Percentiles rank a stretch among this genome's conserved stretches.
Evolutionary conservation across 129 eudicot species (phyloP).

Genomic region (Saposhnikovia divaricata): DNA sequence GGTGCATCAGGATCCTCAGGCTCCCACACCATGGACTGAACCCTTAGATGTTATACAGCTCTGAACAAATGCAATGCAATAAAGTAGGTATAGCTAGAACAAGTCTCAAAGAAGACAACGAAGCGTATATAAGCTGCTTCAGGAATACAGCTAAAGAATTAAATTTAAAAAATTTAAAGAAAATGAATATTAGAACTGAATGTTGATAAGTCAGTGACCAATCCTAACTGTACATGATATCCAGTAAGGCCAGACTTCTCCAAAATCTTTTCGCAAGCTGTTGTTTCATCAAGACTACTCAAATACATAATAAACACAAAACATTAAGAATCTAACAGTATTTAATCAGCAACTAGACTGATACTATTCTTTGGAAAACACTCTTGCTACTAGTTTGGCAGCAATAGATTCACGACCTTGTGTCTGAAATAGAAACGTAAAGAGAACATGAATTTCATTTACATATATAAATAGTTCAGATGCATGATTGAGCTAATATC

Average conservation of each 20-base stretch:
- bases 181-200: neutral
- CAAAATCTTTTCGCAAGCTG: conserved; percentile 72
- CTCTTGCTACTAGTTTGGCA: too few species aligned
- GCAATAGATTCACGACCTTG: too few species aligned
- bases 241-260: conserved; percentile 64
- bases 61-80: neutral
- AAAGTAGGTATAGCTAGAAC: neutral
- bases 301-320: conserved; percentile 10
- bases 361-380: too few species aligned
- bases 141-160: neutral
- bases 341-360: too few species aligned
- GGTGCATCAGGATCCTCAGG: too few species aligned
- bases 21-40: too few species aligned
- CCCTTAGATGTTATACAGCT: too few species aligned
- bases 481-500: too few species aligned
- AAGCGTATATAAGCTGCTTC: neutral
- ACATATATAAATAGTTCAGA: too few species aligned
- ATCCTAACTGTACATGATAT: conserved; percentile 52
- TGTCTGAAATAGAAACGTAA: too few species aligned
- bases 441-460: too few species aligned
- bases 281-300: conserved; percentile 52
- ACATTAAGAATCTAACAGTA: conserved; percentile 1
- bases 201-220: neutral
- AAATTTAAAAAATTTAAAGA: too few species aligned
- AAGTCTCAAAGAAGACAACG: neutral